These are phyloP conservation scores for Endocalyx cinctus DNA, from an alignment of 2,329 filamentous ascomycete genomes.

Conservation along the genomic window DNA sequence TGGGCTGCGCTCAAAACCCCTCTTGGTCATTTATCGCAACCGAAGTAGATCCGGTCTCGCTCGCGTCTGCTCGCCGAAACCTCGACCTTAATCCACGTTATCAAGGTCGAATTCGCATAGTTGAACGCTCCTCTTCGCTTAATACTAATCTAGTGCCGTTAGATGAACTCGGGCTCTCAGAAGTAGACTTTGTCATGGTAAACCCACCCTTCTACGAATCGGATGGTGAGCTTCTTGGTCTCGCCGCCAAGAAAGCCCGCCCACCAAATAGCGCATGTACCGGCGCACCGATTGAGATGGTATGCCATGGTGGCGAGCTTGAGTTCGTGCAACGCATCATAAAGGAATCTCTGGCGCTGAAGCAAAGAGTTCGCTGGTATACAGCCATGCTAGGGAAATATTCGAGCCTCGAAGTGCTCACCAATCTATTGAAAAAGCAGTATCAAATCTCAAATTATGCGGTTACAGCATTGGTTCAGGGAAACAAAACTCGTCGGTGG, in stretches of 20 bases:
- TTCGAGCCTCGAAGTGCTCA: constrained; percentile 57
- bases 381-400: constrained; percentile 86
- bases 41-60: constrained; percentile 72
- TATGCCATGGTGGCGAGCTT: constrained; percentile 72
- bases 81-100: constrained; percentile 63
- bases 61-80: constrained; percentile 63
- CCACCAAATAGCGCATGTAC: constrained; percentile 71
- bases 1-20: constrained; percentile 65
- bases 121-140: constrained; percentile 46
- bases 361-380: constrained; percentile 73
- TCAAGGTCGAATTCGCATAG: constrained; percentile 57
- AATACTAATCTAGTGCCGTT: constrained; percentile 60
- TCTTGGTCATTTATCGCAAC: constrained; percentile 70
- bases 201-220: constrained; percentile 95
- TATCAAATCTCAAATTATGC: constrained; percentile 75
- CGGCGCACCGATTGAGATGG: constrained; percentile 79
- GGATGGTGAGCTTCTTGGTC: constrained; percentile 59
- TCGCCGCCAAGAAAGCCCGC: constrained; percentile 60
- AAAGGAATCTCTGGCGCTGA: constrained; percentile 58
- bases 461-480: constrained; percentile 74
- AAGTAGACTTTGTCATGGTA: constrained; percentile 80
- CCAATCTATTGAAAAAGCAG: constrained; percentile 54
- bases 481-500: constrained; percentile 77
- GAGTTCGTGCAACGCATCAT: constrained; percentile 70
- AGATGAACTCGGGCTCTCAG: constrained; percentile 42